A percentile compares a stretch with the other conserved stretches of the same genome.
Conservation (phyloP, 768 basidiomycete genomes). For the Hortiboletus campestris region DNA sequence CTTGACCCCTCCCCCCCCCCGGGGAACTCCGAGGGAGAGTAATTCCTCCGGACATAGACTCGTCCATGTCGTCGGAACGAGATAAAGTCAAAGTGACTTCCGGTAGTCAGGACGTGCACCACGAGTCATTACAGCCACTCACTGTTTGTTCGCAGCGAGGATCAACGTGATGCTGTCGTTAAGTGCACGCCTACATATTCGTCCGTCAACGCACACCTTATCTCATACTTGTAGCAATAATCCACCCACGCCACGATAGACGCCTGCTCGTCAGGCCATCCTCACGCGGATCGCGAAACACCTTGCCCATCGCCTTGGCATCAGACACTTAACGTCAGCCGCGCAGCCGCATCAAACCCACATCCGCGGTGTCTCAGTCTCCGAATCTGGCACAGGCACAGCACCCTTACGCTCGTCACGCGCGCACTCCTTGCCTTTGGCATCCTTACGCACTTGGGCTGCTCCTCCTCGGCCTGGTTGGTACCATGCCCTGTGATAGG, state of each 20-base stretch:
- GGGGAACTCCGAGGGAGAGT: constrained; percentile 62
- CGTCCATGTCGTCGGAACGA: constrained; percentile 63
- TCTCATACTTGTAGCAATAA: constrained; percentile 99
- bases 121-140: constrained; percentile 26
- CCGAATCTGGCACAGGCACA: constrained; percentile 12
- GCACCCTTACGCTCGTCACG: constrained; percentile 23
- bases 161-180: constrained; percentile 91
- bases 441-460: constrained; percentile 28
- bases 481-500: constrained; percentile 37
- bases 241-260: constrained; percentile 99
- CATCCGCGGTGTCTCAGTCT: constrained; percentile 32
- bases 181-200: constrained; percentile 95
- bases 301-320: constrained; percentile 55
- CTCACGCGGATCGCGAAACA: constrained; percentile 66
- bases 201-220: constrained; percentile 87
- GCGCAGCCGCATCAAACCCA: constrained; percentile 66
- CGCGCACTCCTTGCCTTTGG: constrained; percentile 26
- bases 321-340: constrained; percentile 62
- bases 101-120: neutral
- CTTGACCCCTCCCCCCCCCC: constrained; percentile 54
- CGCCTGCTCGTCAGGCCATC: constrained; percentile 65
- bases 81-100: constrained; percentile 83
- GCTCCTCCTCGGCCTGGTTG: constrained; percentile 34
- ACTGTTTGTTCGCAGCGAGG: constrained; percentile 56
- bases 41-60: constrained; percentile 69